A percentile compares a stretch with the other conserved stretches of the same genome.
These are phyloP conservation scores for Azolla pinnata DNA, from an alignment of 75 land plant genomes.

Conservation along the genomic window DNA sequence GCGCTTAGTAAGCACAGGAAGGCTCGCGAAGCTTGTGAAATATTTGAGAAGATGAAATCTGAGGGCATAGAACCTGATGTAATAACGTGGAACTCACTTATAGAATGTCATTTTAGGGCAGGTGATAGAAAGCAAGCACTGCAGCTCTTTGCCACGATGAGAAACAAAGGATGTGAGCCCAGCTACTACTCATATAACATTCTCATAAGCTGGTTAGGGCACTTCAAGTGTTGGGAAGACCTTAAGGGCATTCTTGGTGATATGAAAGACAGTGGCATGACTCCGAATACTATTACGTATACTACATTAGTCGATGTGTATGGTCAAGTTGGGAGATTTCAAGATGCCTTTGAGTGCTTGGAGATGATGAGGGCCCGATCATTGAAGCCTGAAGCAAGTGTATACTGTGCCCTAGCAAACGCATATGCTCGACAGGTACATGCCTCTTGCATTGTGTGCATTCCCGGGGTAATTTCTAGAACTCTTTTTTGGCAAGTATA, in stretches of 20 bases:
- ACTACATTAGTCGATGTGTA: conserved; percentile 85
- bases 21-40: conserved; percentile 45
- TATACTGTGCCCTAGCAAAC: conserved; percentile 90
- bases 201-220: conserved; percentile 63
- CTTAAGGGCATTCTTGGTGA: conserved; percentile 37
- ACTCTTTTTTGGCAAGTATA: too few relatives aligned
- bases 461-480: too few relatives aligned
- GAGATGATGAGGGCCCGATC: conserved; percentile 66
- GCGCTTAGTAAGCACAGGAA: conserved; percentile 69
- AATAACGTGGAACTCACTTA: conserved; percentile 84
- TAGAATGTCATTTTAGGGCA: conserved; percentile 63
- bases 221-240: conserved; percentile 61
- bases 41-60: conserved; percentile 59
- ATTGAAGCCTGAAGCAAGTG: conserved; percentile 59
- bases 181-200: conserved; percentile 72
- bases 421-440: conserved; percentile 90
- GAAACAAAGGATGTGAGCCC: conserved; percentile 52
- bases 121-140: conserved; percentile 38
- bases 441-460: too few relatives aligned
- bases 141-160: conserved; percentile 59
- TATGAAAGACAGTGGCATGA: conserved; percentile 65
- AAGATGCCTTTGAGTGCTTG: conserved; percentile 76
- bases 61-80: conserved; percentile 68
- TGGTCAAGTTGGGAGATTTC: conserved; percentile 69
- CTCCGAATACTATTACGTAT: conserved; percentile 72